Base-by-base conservation (phyloP, 306 rosid species). In the Trifolium fragiferum region DNA sequence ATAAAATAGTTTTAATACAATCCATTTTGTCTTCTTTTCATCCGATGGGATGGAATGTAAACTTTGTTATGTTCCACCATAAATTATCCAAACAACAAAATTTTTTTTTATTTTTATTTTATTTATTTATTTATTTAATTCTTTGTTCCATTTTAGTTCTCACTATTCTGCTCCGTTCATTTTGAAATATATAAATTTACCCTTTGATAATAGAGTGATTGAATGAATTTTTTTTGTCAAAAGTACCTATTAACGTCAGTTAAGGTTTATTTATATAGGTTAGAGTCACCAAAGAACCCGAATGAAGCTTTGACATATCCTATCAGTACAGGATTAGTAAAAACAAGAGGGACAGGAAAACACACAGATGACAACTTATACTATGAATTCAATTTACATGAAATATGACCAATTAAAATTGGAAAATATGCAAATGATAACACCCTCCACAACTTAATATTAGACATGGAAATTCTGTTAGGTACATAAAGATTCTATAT, bases 231-330 rank as follows among this genome's bases (percentile, higher is more conserved):
- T 66, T 14, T 2, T 25, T 16, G 46, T 27, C 58, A 38, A 32
- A 18, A 33, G 12, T 60, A 30, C 20, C 43, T n/a, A 60, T 30
- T 59, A 60, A 15, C 38, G 6, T 10, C 35, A 35, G 25, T 2
- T 35, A 64, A 21, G 41, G 54, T 50, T 75, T 15, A 64, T 50
- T 20, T 75, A 37, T 65, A 75, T 65, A 65, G 23, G 19, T 37
- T 75, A 20, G 54, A 50, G 73, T 12, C 30, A 15, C 18, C 46
- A 35, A 53, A 18, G 27, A 51, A 61, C 40, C 21, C 33, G 9
- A 75, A 37, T 27, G 13, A 38, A 51, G 55, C 25, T 66, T 66
- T 76, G 47, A 65, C n/a, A 40, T 25, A 33, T 54, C 61, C 55
- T 63, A n/a, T 63, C 43, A 10, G 41, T 63, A 63, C 41, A 63